Evolutionary conservation across 2,329 filamentous ascomycete genomes (phyloP).

Genomic region (Pestalotiopsis sp.): DNA sequence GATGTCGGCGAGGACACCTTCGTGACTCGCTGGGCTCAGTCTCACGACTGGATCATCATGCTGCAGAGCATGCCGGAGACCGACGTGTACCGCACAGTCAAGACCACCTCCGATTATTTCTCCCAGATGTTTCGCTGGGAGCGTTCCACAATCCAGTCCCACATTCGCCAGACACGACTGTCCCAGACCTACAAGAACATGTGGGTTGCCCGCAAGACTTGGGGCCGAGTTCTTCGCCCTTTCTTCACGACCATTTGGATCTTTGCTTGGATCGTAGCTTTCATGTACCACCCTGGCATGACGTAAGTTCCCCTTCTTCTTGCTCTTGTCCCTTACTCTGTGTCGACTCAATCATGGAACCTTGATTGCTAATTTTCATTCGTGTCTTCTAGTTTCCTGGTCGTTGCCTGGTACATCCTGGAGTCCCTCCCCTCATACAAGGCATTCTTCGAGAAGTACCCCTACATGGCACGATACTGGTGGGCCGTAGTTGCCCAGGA

Average conservation of each 20-base stretch:
- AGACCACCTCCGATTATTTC: background rate
- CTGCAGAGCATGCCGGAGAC: constrained; percentile 13
- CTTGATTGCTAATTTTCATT: background rate
- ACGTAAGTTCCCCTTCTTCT: background rate
- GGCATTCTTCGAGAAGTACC: background rate
- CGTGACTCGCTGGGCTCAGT: constrained; percentile 17
- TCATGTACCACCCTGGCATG: background rate
- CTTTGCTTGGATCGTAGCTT: background rate
- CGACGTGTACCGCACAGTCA: constrained; percentile 11
- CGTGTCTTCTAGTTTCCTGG: background rate
- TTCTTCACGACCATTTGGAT: background rate
- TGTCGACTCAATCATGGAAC: background rate
- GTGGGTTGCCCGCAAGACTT: background rate
- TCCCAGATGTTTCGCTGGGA: constrained; percentile 17
- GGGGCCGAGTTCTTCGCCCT: background rate
- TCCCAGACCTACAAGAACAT: background rate
- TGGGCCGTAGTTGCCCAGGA: background rate
- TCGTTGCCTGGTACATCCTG: background rate
- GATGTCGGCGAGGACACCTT: constrained; percentile 18
- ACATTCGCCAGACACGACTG: background rate
- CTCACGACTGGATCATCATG: constrained; percentile 11
- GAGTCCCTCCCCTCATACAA: background rate
- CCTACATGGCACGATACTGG: background rate
- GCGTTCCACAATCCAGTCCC: constrained; percentile 11
- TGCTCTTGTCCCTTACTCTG: background rate